Percentiles rank a stretch among this genome's conserved stretches.
Conservation (phyloP, 2,329 filamentous ascomycete species). For the Aspergillus amoenus region DNA sequence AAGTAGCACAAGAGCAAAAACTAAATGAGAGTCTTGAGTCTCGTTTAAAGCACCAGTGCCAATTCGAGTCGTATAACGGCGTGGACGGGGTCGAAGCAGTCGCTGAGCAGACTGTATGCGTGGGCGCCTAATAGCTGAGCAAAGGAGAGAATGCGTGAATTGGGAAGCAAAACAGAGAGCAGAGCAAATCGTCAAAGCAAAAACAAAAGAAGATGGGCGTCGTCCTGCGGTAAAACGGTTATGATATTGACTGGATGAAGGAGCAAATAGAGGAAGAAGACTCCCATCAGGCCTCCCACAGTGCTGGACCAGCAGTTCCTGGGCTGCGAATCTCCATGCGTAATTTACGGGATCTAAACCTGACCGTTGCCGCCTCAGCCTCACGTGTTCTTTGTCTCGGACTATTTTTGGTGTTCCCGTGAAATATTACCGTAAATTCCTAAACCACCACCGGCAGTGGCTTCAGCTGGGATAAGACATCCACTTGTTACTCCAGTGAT, state of each 20-base stretch:
- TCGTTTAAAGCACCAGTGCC: constrained; percentile 7
- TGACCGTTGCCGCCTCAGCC: constrained; percentile 18
- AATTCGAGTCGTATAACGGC: constrained; percentile 13
- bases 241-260: constrained; percentile 2
- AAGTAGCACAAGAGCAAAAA: not conserved
- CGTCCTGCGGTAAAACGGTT: not conserved
- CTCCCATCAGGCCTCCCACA: constrained; percentile 3
- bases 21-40: constrained; percentile 11
- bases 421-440: constrained; percentile 16
- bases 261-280: constrained; percentile 14
- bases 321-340: constrained; percentile 4
- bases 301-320: constrained; percentile 2
- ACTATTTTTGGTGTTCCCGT: constrained; percentile 22
- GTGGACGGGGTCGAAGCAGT: constrained; percentile 13
- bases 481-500: not conserved
- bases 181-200: not conserved
- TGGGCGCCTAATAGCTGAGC: constrained; percentile 17
- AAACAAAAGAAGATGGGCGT: constrained; percentile 1
- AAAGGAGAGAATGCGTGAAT: not conserved
- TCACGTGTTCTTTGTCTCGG: constrained; percentile 18
- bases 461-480: not conserved
- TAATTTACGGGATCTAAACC: constrained; percentile 22
- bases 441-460: not conserved
- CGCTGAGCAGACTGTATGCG: constrained; percentile 13
- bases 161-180: constrained; percentile 1